Conservation (phyloP, 164 flowering plant genomes). For the Macadamia integrifolia region DNA sequence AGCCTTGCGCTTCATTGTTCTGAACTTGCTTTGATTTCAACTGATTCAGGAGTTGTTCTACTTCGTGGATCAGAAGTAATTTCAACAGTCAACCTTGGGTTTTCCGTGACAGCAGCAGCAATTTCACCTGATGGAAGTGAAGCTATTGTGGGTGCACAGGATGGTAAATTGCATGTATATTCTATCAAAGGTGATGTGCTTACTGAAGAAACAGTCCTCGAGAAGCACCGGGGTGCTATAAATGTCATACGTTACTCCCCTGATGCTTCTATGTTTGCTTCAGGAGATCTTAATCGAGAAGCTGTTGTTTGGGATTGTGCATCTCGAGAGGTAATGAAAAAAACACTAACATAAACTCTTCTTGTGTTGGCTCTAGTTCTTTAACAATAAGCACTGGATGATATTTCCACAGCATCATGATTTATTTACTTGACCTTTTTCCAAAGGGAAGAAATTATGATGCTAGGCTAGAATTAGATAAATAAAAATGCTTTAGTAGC, state of each 20-base stretch:
- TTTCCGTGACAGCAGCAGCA: conserved; percentile 66
- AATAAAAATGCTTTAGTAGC: no score
- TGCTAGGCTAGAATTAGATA: no score
- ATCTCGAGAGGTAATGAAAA: conserved; percentile 59
- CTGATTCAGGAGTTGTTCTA: conserved; percentile 74
- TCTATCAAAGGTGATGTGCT: conserved; percentile 67
- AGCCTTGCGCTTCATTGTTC: conserved; percentile 56
- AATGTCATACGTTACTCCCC: conserved; percentile 86
- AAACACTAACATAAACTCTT: background rate
- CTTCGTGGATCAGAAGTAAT: conserved; percentile 63
- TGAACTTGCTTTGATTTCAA: conserved; percentile 64
- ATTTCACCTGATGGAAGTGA: conserved; percentile 88
- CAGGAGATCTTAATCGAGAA: conserved; percentile 83
- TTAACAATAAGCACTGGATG: no score
- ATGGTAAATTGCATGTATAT: conserved; percentile 80
- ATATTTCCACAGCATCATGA: background rate
- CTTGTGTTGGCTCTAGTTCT: no score
- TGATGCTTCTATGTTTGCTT: conserved; percentile 90
- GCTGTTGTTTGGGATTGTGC: conserved; percentile 89
- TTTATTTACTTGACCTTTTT: background rate
- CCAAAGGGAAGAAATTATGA: background rate
- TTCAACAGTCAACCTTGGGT: conserved; percentile 69
- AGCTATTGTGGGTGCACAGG: conserved; percentile 85
- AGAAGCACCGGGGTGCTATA: conserved; percentile 89
- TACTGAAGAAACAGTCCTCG: conserved; percentile 74